Conservation (phyloP, 1,139 yeast genomes). For the Taphrina confusa region DNA sequence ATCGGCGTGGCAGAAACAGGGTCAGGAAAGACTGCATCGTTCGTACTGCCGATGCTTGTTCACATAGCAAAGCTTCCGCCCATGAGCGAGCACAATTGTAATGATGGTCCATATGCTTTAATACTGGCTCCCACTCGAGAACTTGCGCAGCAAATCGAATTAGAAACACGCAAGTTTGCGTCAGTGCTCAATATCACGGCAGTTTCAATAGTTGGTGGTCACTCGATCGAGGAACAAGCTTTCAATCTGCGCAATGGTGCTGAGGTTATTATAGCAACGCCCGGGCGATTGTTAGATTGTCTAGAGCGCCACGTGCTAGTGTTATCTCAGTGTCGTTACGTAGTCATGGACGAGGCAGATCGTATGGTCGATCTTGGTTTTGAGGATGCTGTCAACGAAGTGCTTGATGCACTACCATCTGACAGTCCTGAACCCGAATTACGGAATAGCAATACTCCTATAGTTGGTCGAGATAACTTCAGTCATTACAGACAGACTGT, state of each 20-base stretch:
- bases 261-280: conserved; percentile 87
- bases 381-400: conserved; percentile 69
- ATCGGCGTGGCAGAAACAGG: conserved; percentile 97
- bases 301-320: conserved; percentile 66
- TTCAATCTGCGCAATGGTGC: conserved; percentile 64
- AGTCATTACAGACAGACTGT: conserved; percentile 55
- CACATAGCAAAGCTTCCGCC: conserved; percentile 57
- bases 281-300: conserved; percentile 83
- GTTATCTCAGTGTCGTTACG: conserved; percentile 62
- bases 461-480: conserved; percentile 37
- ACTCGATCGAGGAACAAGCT: conserved; percentile 73
- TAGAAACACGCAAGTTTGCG: conserved; percentile 61
- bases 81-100: conserved; percentile 48
- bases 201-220: conserved; percentile 86
- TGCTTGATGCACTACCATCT: conserved; percentile 56
- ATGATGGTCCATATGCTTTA: conserved; percentile 66
- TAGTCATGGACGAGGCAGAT: conserved; percentile 91
- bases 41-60: conserved; percentile 68
- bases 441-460: conserved; percentile 40
- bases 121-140: conserved; percentile 92
- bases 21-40: conserved; percentile 89
- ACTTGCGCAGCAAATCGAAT: conserved; percentile 79
- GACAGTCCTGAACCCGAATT: conserved; percentile 45
- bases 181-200: conserved; percentile 53
- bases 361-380: conserved; percentile 94